These are phyloP conservation scores for Tremella mesenterica DNA, from an alignment of 768 basidiomycete genomes.

Conservation along the genomic window DNA sequence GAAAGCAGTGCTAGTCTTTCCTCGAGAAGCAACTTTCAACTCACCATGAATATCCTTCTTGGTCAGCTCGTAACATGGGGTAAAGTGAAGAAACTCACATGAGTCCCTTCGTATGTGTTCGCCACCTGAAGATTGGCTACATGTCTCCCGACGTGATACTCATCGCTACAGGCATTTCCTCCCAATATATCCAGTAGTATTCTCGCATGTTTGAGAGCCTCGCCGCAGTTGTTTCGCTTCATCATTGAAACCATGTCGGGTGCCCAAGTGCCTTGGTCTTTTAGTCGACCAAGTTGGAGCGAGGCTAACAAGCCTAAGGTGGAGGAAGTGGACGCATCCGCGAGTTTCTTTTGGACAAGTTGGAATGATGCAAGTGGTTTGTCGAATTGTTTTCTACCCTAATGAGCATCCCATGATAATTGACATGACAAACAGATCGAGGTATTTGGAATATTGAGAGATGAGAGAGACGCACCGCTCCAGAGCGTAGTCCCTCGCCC, in stretches of 20 bases:
- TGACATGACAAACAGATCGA: not conserved
- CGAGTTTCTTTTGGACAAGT: constrained; percentile 94
- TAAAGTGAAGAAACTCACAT: constrained; percentile 49
- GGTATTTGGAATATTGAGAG: not conserved
- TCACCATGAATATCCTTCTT: constrained; percentile 39
- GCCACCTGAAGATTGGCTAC: constrained; percentile 92
- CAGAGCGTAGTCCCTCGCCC: constrained; percentile 71
- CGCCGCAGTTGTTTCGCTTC: constrained; percentile 93
- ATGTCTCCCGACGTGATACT: constrained; percentile 94
- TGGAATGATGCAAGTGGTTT: constrained; percentile 89
- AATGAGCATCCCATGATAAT: not conserved
- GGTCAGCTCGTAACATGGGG: not conserved
- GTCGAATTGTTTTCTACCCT: constrained; percentile 65
- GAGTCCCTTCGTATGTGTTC: constrained; percentile 80
- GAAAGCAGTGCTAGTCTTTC: too few species aligned
- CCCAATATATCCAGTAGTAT: constrained; percentile 81
- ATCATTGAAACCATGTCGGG: constrained; percentile 93
- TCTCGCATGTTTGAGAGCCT: constrained; percentile 75
- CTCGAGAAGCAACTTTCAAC: constrained; percentile 4
- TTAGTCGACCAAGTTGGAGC: constrained; percentile 60
- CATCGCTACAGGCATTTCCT: constrained; percentile 86
- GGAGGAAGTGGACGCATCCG: constrained; percentile 81
- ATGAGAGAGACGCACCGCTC: constrained; percentile 51
- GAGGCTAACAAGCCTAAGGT: constrained; percentile 55
- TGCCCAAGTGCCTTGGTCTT: constrained; percentile 63